These are phyloP conservation scores for Symmetrospora coprosmae DNA, from an alignment of 768 basidiomycete species.

Conservation along the genomic window DNA sequence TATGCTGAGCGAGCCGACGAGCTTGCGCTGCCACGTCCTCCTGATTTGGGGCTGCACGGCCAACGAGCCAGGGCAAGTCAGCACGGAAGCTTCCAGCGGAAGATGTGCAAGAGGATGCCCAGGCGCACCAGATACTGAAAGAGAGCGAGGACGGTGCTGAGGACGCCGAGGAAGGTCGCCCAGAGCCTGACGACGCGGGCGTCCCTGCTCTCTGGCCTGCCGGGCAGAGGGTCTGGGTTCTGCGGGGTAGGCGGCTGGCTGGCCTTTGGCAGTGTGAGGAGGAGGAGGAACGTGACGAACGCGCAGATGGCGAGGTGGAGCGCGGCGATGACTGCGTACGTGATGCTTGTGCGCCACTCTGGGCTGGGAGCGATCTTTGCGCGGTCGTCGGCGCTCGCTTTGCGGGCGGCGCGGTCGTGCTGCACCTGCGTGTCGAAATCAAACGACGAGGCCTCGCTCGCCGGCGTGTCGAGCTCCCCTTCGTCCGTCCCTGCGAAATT, in stretches of 20 bases:
- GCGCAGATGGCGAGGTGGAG: slow-evolving; percentile 52
- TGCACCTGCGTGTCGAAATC: not conserved
- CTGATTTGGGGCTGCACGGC: slow-evolving; percentile 35
- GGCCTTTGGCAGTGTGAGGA: slow-evolving; percentile 29
- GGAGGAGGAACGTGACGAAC: slow-evolving; percentile 51
- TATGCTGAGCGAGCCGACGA: slow-evolving; percentile 85
- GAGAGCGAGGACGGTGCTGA: slow-evolving; percentile 60
- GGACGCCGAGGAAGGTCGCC: slow-evolving; percentile 76
- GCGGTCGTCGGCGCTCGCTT: not conserved
- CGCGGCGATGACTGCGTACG: slow-evolving; percentile 55
- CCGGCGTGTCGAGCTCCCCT: not conserved
- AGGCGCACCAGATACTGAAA: slow-evolving; percentile 75
- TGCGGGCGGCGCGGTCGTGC: not conserved
- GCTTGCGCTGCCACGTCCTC: slow-evolving; percentile 41
- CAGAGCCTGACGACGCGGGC: slow-evolving; percentile 44
- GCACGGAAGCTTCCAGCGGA: slow-evolving; percentile 33
- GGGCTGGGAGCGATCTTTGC: slow-evolving; percentile 26
- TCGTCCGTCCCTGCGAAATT: not conserved
- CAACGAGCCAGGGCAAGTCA: not conserved
- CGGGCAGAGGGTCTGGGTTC: slow-evolving; percentile 33
- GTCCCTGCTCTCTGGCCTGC: slow-evolving; percentile 33
- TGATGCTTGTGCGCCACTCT: slow-evolving; percentile 65
- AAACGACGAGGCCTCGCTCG: not conserved
- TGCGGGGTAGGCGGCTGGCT: slow-evolving; percentile 17
- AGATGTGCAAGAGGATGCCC: slow-evolving; percentile 63